These are phyloP conservation scores for Morella rubra DNA, from an alignment of 306 rosid genomes.

Conservation along the genomic window DNA sequence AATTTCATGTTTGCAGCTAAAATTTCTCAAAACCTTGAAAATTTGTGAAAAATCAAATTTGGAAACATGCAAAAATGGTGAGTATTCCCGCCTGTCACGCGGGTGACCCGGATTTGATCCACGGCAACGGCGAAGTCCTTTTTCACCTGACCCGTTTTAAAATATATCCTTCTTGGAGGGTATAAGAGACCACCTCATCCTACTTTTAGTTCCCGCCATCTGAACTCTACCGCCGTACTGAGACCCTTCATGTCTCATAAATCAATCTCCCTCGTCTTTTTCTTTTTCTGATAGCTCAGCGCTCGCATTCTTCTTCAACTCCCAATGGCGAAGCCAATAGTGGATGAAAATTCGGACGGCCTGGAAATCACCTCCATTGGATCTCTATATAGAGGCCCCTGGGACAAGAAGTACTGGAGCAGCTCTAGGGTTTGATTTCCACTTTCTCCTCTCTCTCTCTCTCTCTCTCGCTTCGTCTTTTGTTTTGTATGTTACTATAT, in stretches of 20 bases:
- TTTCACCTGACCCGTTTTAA: no score
- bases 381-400: conserved; percentile 65
- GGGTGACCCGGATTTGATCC: no score
- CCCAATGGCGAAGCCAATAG: conserved; percentile 38
- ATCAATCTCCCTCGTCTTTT: not conserved
- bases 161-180: no score
- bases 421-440: conserved; percentile 70
- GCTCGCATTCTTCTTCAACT: not conserved
- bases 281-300: not conserved
- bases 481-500: not conserved
- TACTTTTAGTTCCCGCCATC: conserved; percentile 38
- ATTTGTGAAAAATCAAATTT: no score
- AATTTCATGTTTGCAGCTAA: no score
- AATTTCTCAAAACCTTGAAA: no score
- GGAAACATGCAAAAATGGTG: no score
- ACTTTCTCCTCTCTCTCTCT: not conserved
- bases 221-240: not conserved
- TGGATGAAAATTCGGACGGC: conserved; percentile 41
- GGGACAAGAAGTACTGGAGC: conserved; percentile 97
- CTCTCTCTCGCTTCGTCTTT: not conserved
- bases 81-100: no score
- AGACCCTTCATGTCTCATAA: not conserved
- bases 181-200: not conserved
- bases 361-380: conserved; percentile 80
- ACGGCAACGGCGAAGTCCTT: no score